These are phyloP conservation scores for Cucurbita argyrosperma DNA, from an alignment of 306 rosid genomes.

Conservation along the genomic window DNA sequence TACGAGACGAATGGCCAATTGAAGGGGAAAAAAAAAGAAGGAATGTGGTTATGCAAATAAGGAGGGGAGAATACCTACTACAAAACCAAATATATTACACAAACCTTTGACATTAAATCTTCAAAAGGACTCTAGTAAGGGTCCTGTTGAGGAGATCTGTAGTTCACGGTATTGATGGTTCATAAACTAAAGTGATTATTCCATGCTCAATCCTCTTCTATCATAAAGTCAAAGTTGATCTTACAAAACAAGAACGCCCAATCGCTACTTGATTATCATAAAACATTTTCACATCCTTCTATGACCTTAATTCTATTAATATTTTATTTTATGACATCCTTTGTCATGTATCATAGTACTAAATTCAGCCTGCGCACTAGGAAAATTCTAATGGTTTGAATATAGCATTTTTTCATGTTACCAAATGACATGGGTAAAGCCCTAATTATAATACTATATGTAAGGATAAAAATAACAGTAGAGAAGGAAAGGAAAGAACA, in stretches of 20 bases:
- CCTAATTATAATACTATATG: background rate
- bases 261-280: background rate
- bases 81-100: background rate
- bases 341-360: background rate
- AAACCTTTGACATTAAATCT: background rate
- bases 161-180: background rate
- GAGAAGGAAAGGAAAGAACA: background rate
- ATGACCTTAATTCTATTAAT: background rate
- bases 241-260: background rate
- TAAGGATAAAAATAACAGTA: background rate
- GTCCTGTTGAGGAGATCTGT: background rate
- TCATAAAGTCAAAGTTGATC: background rate
- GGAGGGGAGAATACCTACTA: background rate
- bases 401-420: background rate
- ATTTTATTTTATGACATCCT: background rate
- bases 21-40: background rate
- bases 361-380: background rate
- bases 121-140: background rate
- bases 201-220: background rate
- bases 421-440: background rate
- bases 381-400: background rate
- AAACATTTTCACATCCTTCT: background rate
- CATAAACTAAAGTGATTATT: background rate
- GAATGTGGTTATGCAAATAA: background rate
- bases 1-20: background rate